Conservation (phyloP, 805 yeast species). For the Kluyveromyces nonfermentans region DNA sequence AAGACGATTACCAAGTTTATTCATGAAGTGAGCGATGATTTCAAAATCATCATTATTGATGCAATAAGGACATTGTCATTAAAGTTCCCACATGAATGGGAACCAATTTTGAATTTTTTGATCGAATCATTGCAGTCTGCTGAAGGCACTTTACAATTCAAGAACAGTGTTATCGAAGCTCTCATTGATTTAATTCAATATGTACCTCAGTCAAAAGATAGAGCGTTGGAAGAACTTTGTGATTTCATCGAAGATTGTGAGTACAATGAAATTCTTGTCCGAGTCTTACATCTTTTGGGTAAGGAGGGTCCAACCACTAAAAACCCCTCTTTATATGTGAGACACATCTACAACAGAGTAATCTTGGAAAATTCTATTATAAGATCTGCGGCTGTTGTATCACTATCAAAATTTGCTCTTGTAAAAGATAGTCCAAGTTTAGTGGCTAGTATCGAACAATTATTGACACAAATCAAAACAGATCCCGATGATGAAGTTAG, state of each 20-base stretch:
- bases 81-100: slow-evolving; percentile 88
- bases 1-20: slow-evolving; percentile 78
- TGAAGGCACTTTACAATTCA: slow-evolving; percentile 82
- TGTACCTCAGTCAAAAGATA: slow-evolving; percentile 73
- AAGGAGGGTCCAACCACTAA: slow-evolving; percentile 85
- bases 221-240: slow-evolving; percentile 80
- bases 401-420: slow-evolving; percentile 83
- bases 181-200: slow-evolving; percentile 83
- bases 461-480: slow-evolving; percentile 72
- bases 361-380: slow-evolving; percentile 92
- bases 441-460: slow-evolving; percentile 57
- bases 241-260: slow-evolving; percentile 98
- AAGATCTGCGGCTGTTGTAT: slow-evolving; percentile 90
- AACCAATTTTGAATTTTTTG: slow-evolving; percentile 69
- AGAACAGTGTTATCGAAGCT: slow-evolving; percentile 84
- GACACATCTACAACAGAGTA: slow-evolving; percentile 94
- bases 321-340: slow-evolving; percentile 81
- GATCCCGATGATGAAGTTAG: slow-evolving; percentile 96
- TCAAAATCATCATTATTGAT: slow-evolving; percentile 88
- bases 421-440: slow-evolving; percentile 59
- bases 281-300: slow-evolving; percentile 86
- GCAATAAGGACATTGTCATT: slow-evolving; percentile 87
- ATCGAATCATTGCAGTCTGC: slow-evolving; percentile 71
- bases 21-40: slow-evolving; percentile 93
- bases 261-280: slow-evolving; percentile 85